Evolutionary conservation across 108 stramenopile species (phyloP).

Genomic region (Fragilaria crotonensis): DNA sequence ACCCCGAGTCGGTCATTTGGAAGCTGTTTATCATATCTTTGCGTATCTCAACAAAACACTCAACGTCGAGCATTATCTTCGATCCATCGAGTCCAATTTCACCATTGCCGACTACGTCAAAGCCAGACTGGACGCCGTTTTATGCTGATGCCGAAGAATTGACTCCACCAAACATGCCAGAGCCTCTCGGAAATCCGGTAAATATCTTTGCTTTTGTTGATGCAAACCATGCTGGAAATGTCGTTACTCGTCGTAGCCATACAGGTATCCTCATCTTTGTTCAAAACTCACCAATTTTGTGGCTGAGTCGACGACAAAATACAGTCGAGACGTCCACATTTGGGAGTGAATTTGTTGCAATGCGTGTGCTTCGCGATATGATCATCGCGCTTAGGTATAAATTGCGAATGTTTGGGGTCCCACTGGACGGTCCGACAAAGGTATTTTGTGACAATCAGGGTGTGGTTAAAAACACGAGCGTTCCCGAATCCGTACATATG

Average conservation of each 20-base stretch:
- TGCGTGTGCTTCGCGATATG: slow-evolving; percentile 30
- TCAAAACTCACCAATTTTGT: slow-evolving; percentile 14
- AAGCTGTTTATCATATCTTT: slow-evolving; percentile 29
- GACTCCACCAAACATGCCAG: slow-evolving; percentile 9
- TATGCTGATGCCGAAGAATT: too few species aligned
- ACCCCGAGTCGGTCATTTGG: slow-evolving; percentile 38
- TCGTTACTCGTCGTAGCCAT: slow-evolving; percentile 30
- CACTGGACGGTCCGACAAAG: background rate
- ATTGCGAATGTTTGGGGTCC: slow-evolving; percentile 6
- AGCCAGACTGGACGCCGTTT: too few species aligned
- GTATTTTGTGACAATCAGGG: slow-evolving; percentile 1
- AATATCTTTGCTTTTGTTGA: too few species aligned
- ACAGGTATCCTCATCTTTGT: too few species aligned
- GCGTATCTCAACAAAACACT: slow-evolving; percentile 17
- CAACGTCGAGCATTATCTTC: slow-evolving; percentile 21
- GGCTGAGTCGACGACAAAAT: slow-evolving; percentile 38
- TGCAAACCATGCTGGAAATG: too few species aligned
- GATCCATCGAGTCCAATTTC: too few species aligned
- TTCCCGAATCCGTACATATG: background rate
- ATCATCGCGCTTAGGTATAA: slow-evolving; percentile 18
- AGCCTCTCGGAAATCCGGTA: too few species aligned
- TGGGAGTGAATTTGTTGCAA: slow-evolving; percentile 18
- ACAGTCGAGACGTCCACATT: slow-evolving; percentile 46
- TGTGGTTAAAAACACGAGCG: background rate
- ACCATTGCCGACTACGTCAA: too few species aligned